Percentiles rank a stretch among this genome's conserved stretches.
phyloP scores from a whole-genome alignment of 768 basidiomycete species.

The Panus rudis region DNA sequence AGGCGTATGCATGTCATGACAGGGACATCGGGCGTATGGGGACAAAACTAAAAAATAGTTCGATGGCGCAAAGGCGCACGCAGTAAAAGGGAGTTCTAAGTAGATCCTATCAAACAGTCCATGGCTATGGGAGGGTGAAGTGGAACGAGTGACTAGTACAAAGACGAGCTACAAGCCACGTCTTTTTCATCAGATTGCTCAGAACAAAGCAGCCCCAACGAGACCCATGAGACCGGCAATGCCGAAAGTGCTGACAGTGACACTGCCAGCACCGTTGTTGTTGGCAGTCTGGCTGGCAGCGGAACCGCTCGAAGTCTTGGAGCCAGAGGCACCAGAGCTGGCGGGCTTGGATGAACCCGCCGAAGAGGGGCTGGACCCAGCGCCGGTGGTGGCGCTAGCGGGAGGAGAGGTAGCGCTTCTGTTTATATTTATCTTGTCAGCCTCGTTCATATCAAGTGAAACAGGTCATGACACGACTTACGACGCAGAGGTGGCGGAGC shows the following conservation, averaged over 20 bases:
- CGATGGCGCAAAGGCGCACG: background rate
- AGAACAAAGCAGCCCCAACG: conserved; percentile 43
- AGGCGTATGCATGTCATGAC: too few species aligned
- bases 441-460: background rate
- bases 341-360: conserved; percentile 3
- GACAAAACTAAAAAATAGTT: background rate
- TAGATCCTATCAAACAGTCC: background rate
- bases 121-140: background rate
- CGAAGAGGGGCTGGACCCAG: conserved; percentile 11
- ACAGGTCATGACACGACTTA: conserved; percentile 2
- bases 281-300: conserved; percentile 21
- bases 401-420: conserved; percentile 2
- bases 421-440: background rate
- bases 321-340: conserved; percentile 1
- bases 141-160: background rate
- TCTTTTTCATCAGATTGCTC: conserved; percentile 12
- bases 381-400: conserved; percentile 7
- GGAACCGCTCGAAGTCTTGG: conserved; percentile 9
- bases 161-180: background rate
- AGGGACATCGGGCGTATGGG: too few species aligned
- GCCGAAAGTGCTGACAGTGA: conserved; percentile 30
- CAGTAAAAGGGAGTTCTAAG: background rate
- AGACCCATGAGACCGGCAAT: conserved; percentile 45
- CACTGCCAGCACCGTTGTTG: conserved; percentile 26
- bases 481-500: conserved; percentile 3